Percentiles rank a stretch among this genome's conserved stretches.
Evolutionary conservation across 2,329 filamentous ascomycete genomes (phyloP).

Genomic region (Cladosporium colombiae): DNA sequence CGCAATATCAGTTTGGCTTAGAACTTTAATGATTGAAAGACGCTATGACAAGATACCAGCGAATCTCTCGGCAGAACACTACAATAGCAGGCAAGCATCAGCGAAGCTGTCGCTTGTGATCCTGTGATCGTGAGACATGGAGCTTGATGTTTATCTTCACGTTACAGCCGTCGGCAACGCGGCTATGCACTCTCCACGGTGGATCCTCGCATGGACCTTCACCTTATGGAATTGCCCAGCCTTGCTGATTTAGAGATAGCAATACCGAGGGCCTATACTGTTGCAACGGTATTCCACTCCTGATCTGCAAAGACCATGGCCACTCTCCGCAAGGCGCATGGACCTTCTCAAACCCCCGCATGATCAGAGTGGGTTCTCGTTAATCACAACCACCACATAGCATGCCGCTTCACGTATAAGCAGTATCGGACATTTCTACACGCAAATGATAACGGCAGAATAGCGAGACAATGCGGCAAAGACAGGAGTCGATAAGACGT

Average conservation of each 20-base stretch:
- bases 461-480: neutral
- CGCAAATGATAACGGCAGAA: neutral
- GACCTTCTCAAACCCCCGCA: constrained; percentile 16
- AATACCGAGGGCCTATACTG: neutral
- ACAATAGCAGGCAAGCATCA: neutral
- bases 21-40: neutral
- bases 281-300: neutral
- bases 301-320: neutral
- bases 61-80: neutral
- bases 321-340: constrained; percentile 15
- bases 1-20: constrained; percentile 46
- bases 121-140: neutral
- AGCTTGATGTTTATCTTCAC: neutral
- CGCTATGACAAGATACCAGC: neutral
- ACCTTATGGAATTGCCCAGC: neutral
- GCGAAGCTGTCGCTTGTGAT: neutral
- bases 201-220: constrained; percentile 15
- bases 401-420: neutral
- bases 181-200: neutral
- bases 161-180: constrained; percentile 3
- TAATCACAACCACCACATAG: neutral
- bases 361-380: neutral
- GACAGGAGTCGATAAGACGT: neutral
- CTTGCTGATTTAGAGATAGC: neutral
- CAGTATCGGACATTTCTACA: neutral